Base-by-base conservation (phyloP, 1,284 basidiomycete genomes). In the Ustilago loliicola region DNA sequence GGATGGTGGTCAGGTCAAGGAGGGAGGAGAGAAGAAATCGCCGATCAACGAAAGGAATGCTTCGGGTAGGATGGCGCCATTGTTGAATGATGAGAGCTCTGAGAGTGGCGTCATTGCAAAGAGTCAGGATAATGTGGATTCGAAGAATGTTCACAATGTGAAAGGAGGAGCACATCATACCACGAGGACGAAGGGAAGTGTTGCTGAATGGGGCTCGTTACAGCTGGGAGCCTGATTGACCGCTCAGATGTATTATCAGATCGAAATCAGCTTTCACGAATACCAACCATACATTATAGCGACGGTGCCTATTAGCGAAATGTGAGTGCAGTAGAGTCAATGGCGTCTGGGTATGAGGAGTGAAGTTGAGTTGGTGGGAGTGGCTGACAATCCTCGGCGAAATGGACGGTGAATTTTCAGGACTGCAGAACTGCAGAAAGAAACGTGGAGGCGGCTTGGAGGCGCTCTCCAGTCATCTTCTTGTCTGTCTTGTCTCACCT, bases 121-220 rank as follows among this genome's bases (percentile, higher is more conserved):
- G 52, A 50, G 32, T 15, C 38, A 56, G 51, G 65, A 62, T 38
- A 40, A 71, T 25, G 51, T 42, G 13, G 71, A 74, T 56, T 32
- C 40, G 4, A 9, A 53, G 50, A 66, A 59, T 42, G 54, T 54
- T 23, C 65, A 68, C 48, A 68, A 56, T 53, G 76, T 64, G 10
- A 10, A n/a, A 23, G 27, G 23, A 50, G 48, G 38, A 15, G 58
- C 58, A 2, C 71, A 69, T 25, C 72, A 74, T 30, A 75, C 72
- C 15, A 79, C 72, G 1, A 53, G 63, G n/a, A 50, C 61, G 11
- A 74, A 63, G 58, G 81, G 81, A n/a, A 83, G 81, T 36, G 62
- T 83, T 11, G 81, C 77, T 2, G 75, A 80, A 36, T 83, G 79
- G 79, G 73, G 72, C 40, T 36, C 81, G 21, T 17, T 76, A 13